Evolutionary conservation across 345 rosid genomes (phyloP), one percentile per base, ranked within the genome.

Genomic region (Ceriops zippeliana): DNA sequence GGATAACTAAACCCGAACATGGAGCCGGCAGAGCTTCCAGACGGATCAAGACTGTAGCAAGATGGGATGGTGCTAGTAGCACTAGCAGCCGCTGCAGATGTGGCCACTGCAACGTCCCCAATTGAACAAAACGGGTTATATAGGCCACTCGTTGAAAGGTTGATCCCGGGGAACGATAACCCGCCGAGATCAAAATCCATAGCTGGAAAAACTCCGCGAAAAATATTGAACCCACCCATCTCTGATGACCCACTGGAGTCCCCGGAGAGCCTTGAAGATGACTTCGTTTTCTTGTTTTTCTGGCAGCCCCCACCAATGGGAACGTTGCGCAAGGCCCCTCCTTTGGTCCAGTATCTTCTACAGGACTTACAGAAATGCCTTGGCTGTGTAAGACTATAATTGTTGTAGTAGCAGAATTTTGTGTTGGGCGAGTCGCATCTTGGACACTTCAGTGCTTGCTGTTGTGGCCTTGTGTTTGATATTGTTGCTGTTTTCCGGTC

Each of bases 171-270:
- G 67, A 81, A 85, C 56, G 87, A 80, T 24, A 90, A 75, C n/a
- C 91, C 85, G 6, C 91, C 80, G 9, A 89, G 89, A 63, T 91
- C 87, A 69, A 86, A 92, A 75, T 91, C 96, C 85, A 86, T 75
- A 30, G 92, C 82, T 1, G 93, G 90, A 5, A 92, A 66, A 38
- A 86, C 66, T 0, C 87, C 85, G 22, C 74, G 82, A 74, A 89
- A 87, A 84, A 85, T 34, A 34, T 54, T n/a, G 58, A 54, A 54
- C 15, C 58, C 58, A 54, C 16, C 28, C 27, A 54, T 54, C 28
- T 54, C 58, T 26, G 58, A 54, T 54, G 58, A 54, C 28, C 27
- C 15, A 5, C 27, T 54, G 58, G 58, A 22, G 28, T 54, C 26
- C 3, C 27, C 28, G 15, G 76, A 73, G 16, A 73, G 42, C 34